Percentiles rank a stretch among this genome's conserved stretches.
phyloP scores from a whole-genome alignment of 2,329 filamentous ascomycete genomes.

The Cercospora berteroae region DNA sequence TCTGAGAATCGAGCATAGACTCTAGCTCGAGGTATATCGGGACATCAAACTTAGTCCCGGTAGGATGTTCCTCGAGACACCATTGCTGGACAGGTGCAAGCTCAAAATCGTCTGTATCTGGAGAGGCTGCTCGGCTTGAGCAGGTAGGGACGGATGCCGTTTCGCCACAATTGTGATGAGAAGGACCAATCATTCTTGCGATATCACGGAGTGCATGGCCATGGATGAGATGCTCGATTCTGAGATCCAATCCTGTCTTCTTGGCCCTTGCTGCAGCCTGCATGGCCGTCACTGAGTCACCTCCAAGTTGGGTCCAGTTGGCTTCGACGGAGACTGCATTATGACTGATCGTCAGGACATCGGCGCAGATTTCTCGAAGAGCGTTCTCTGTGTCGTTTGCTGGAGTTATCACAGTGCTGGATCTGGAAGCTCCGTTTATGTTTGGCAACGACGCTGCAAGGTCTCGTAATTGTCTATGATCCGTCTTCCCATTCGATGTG shows the following conservation, averaged over 20 bases:
- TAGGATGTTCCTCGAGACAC: not conserved
- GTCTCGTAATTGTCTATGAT: constrained; percentile 46
- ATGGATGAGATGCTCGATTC: not conserved
- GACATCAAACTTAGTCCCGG: not conserved
- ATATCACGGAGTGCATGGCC: not conserved
- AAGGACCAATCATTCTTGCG: not conserved
- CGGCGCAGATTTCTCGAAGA: not conserved
- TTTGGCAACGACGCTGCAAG: not conserved
- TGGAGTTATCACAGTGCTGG: not conserved
- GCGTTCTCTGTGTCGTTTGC: not conserved
- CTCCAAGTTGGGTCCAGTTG: not conserved
- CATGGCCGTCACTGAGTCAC: not conserved
- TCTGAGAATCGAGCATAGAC: not conserved
- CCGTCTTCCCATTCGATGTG: constrained; percentile 71
- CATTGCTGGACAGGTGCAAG: not conserved
- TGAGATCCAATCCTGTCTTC: not conserved
- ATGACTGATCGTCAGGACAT: not conserved
- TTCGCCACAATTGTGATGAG: not conserved
- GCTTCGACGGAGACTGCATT: not conserved
- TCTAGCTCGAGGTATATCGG: not conserved
- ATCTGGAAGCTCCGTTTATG: not conserved
- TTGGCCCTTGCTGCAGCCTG: not conserved
- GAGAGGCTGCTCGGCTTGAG: not conserved
- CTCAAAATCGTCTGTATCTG: not conserved
- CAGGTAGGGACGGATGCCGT: not conserved